Evolutionary conservation across 441 rosid genomes (phyloP), one percentile per base, ranked within the genome.

Genomic region (Rhodomyrtus psidioides): DNA sequence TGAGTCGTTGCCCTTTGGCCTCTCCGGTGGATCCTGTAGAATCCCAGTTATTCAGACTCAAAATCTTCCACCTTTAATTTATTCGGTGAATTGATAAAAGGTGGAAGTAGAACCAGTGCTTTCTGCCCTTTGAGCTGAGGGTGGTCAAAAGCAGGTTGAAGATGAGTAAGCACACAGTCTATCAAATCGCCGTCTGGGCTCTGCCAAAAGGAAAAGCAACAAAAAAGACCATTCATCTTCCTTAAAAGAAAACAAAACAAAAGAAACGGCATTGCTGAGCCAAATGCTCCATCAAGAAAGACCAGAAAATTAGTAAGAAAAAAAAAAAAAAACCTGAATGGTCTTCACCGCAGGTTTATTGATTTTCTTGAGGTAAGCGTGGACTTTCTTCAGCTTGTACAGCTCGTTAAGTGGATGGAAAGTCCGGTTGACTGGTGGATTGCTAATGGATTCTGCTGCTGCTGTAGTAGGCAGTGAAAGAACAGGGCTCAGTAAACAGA

Each of bases 261-360:
- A 27, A 24, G 53, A 84, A 53, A 15, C 46, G 76, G 56, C 44
- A 30, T 27, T 34, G 42, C 39, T 30, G 44, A 51, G 55, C 49
- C 59, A 62, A 53, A 27, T 56, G 10, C 39, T 65, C 23, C 65
- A 23, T 65, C 53, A 49, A 46, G 51, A 44, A 79, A 54, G 55
- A 44, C 12, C 82, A 81, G 26, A n/a, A 17, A 55, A 54, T 17
- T 6, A 53, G 16, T 24, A 28, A 8, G 12, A 54, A 1, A 16
- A 28, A 14, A 12, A 39, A 15, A 27, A 24, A 7, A 44, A 14
- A 30, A 82, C 88, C 88, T 86, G 88, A 55, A 86, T 83, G 15
- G 88, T 83, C 88, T 86, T 83, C 86, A 76, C 83, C 26, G 88
- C 70, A 42, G 88, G 88, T 59, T 86, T 86, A 57, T 86, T 86